phyloP scores from a whole-genome alignment of 805 yeast genomes.

The Debaryomyces castellii region DNA sequence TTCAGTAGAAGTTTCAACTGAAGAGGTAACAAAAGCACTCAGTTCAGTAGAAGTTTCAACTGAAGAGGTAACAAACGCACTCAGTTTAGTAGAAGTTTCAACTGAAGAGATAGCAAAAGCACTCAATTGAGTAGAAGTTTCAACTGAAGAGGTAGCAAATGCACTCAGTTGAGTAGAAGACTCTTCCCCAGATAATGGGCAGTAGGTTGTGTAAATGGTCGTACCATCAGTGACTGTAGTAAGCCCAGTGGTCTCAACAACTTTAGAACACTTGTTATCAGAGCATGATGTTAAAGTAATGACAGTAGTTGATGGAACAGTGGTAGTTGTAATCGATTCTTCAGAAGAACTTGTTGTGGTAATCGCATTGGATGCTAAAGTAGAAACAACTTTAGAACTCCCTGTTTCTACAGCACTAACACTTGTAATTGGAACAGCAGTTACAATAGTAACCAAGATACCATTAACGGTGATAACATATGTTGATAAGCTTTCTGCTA shows the following conservation, averaged over 20 bases:
- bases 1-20: no score
- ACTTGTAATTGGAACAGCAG: constrained; percentile 24
- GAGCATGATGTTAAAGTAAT: constrained; percentile 40
- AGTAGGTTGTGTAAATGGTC: constrained; percentile 40
- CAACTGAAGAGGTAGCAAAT: constrained; percentile 6
- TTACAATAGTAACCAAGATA: constrained; percentile 35
- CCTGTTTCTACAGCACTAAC: background rate
- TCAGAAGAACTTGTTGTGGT: background rate
- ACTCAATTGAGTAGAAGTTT: no score
- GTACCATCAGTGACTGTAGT: constrained; percentile 31
- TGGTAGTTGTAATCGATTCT: constrained; percentile 10
- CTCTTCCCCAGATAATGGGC: constrained; percentile 21
- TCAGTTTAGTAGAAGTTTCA: constrained; percentile 9
- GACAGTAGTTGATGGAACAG: constrained; percentile 23
- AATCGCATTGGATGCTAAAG: background rate
- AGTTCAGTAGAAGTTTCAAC: constrained; percentile 5
- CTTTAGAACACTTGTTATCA: constrained; percentile 27
- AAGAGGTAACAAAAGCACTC: no score
- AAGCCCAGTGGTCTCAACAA: constrained; percentile 34
- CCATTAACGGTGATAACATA: constrained; percentile 40
- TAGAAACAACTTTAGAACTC: background rate
- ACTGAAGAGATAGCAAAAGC: no score
- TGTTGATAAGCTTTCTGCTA: constrained; percentile 29
- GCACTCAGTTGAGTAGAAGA: constrained; percentile 8
- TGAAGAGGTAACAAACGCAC: constrained; percentile 6